Evolutionary conservation across 257 asterid species (phyloP).

Genomic region (Nicotiana noctiflora): DNA sequence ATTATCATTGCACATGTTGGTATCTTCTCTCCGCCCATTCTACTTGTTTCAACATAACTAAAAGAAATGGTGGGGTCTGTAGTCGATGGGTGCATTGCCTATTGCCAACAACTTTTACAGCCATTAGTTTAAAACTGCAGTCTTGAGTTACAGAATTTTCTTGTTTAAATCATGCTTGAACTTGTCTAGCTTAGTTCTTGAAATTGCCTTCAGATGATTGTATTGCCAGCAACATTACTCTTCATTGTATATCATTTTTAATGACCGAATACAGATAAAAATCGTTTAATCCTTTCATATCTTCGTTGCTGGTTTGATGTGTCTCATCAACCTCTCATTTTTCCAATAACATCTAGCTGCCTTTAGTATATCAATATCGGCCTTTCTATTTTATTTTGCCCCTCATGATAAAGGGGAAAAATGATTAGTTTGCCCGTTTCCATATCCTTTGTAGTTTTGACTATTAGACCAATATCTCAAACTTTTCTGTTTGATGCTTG

Average conservation of each 20-base stretch:
- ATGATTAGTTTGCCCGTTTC: neutral
- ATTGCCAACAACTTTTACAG: neutral
- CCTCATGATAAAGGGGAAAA: neutral
- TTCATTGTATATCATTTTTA: neutral
- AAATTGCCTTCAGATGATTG: neutral
- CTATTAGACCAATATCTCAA: constrained; percentile 6
- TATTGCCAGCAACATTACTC: neutral
- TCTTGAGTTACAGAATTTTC: neutral
- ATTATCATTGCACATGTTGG: neutral
- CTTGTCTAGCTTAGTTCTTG: neutral
- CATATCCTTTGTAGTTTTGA: neutral
- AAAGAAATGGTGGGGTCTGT: neutral
- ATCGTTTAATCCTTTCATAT: neutral
- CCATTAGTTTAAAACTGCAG: neutral
- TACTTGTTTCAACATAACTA: neutral
- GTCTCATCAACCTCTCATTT: neutral
- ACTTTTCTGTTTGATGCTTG: constrained; percentile 6
- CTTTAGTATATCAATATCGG: neutral
- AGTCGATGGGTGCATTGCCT: neutral
- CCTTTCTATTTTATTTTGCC: neutral
- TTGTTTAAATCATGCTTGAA: neutral
- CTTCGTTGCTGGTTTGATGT: neutral
- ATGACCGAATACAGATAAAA: neutral
- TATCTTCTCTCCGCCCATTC: neutral
- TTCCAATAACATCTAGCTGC: neutral